A percentile compares a stretch with the other conserved stretches of the same genome.
Conservation (phyloP, 441 rosid genomes). For the Mallotus repandus region DNA sequence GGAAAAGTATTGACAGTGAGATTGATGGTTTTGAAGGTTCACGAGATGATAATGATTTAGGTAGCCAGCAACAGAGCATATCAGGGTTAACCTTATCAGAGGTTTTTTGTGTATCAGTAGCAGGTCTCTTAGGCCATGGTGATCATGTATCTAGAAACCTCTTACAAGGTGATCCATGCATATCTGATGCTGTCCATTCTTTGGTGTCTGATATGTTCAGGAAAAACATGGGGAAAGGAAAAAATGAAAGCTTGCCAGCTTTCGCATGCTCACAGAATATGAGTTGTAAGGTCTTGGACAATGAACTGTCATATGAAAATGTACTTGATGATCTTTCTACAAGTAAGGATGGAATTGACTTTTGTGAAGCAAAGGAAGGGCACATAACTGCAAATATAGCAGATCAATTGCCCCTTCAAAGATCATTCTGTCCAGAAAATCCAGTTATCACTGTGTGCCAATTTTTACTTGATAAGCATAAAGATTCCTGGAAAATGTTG, state of each 20-base stretch:
- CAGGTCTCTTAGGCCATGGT: slow-evolving; percentile 74
- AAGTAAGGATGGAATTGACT: slow-evolving; percentile 29
- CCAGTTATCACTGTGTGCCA: slow-evolving; percentile 66
- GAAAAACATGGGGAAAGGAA: slow-evolving; percentile 27
- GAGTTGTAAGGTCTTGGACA: slow-evolving; percentile 55
- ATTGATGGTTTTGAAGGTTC: slow-evolving; percentile 37
- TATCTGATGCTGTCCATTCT: slow-evolving; percentile 38
- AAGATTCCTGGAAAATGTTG: slow-evolving; percentile 48
- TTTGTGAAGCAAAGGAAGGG: slow-evolving; percentile 29
- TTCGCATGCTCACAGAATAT: slow-evolving; percentile 42
- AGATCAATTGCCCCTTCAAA: slow-evolving; percentile 31
- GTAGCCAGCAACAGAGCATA: slow-evolving; percentile 32
- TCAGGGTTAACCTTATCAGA: slow-evolving; percentile 74
- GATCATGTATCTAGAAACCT: slow-evolving; percentile 62
- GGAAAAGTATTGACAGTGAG: slow-evolving; percentile 30
- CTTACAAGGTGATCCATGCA: slow-evolving; percentile 41
- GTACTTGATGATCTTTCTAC: slow-evolving; percentile 33
- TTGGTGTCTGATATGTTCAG: slow-evolving; percentile 32
- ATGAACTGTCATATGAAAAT: slow-evolving; percentile 41
- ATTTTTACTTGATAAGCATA: slow-evolving; percentile 46
- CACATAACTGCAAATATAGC: slow-evolving; percentile 18
- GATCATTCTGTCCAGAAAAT: slow-evolving; percentile 73
- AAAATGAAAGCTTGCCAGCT: slow-evolving; percentile 34
- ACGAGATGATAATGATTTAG: slow-evolving; percentile 20
- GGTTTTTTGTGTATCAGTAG: slow-evolving; percentile 68